Evolutionary conservation across 2,329 filamentous ascomycete species (phyloP).

Genomic region (Phialophora chinensis): DNA sequence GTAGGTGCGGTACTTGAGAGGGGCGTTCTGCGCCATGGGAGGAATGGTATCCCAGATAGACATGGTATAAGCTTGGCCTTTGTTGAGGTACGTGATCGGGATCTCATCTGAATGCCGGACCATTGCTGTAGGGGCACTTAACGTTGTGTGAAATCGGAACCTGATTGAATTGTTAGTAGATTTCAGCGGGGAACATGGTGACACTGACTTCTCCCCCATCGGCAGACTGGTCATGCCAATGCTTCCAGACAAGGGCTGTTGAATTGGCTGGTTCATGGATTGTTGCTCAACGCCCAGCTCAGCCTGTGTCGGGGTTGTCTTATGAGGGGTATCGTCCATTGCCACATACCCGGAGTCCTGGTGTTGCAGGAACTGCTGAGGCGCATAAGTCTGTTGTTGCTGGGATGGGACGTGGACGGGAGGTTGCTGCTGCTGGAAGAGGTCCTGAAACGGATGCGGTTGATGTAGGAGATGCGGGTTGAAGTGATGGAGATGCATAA

Average conservation of each 20-base stretch:
- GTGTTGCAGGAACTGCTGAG: conserved; percentile 70
- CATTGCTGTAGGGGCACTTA: conserved; percentile 97
- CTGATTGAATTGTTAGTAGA: conserved; percentile 49
- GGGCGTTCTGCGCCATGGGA: conserved; percentile 62
- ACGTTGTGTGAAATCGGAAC: conserved; percentile 86
- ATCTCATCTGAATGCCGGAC: conserved; percentile 88
- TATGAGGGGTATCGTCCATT: conserved; percentile 71
- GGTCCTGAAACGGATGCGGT: conserved; percentile 34
- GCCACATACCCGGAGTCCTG: conserved; percentile 80
- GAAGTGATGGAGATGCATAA: conserved; percentile 72
- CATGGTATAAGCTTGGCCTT: conserved; percentile 91
- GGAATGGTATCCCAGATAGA: conserved; percentile 79
- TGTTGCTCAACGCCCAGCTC: conserved; percentile 31
- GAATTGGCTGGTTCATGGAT: conserved; percentile 43
- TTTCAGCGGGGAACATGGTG: not conserved
- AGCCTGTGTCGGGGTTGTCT: conserved; percentile 42
- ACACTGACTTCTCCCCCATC: conserved; percentile 60
- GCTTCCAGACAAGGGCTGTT: conserved; percentile 40
- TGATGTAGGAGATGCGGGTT: conserved; percentile 56
- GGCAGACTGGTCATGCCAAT: conserved; percentile 41
- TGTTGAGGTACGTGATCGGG: conserved; percentile 97
- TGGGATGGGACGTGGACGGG: conserved; percentile 51
- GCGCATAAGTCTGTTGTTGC: conserved; percentile 50
- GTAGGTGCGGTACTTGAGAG: conserved; percentile 78
- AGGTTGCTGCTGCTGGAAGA: conserved; percentile 34